These are phyloP conservation scores for Stephania japonica DNA, from an alignment of 164 flowering plant genomes.

Conservation along the genomic window DNA sequence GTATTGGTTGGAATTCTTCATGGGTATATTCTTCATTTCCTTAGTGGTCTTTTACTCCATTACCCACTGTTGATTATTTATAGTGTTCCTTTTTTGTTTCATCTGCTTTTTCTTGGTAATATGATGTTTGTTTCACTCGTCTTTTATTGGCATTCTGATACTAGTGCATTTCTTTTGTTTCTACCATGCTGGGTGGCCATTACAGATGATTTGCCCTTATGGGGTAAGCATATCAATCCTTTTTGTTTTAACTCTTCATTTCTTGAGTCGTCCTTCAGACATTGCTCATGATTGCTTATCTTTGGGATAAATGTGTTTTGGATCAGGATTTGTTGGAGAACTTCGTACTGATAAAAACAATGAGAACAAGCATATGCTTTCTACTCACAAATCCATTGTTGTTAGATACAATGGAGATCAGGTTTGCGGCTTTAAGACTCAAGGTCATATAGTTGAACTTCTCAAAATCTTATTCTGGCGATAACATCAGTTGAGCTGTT, in stretches of 20 bases:
- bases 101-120: neutral
- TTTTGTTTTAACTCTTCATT: neutral
- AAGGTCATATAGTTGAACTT: neutral
- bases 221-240: slow-evolving; percentile 60
- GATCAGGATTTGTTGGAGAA: slow-evolving; percentile 88
- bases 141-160: slow-evolving; percentile 9
- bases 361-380: slow-evolving; percentile 69
- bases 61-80: neutral
- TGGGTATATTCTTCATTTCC: slow-evolving; percentile 53
- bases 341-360: slow-evolving; percentile 62
- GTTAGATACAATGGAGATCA: slow-evolving; percentile 76
- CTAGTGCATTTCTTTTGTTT: slow-evolving; percentile 10
- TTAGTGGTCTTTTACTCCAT: neutral
- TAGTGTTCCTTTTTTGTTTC: neutral
- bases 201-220: slow-evolving; percentile 89
- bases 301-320: neutral
- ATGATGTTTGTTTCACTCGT: slow-evolving; percentile 1
- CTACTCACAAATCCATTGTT: slow-evolving; percentile 64
- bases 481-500: neutral
- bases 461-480: neutral
- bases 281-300: neutral
- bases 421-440: slow-evolving; percentile 33
- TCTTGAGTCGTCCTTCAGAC: neutral
- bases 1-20: slow-evolving; percentile 96
- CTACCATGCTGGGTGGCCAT: slow-evolving; percentile 17